Base-by-base conservation (phyloP, 345 rosid genomes). In the Trapa bicornis region DNA sequence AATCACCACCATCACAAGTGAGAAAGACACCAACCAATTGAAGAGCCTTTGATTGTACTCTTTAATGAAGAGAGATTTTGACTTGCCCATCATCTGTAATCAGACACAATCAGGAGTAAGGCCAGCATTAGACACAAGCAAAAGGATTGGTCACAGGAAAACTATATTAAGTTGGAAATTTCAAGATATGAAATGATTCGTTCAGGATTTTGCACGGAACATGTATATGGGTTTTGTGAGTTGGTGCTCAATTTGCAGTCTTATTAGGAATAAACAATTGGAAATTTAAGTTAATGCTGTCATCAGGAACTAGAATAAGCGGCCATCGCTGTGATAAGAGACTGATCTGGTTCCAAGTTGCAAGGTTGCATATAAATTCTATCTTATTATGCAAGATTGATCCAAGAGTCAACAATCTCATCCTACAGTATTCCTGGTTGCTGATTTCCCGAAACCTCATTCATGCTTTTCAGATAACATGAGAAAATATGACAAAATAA, bases 11-110 rank as follows among this genome's bases (percentile, higher is more conserved):
- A 91, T 89, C 53, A 86, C 91, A 12, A 95, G 96, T 47, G 99
- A 80, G 85, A 91, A 95, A 32, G 81, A 83, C 79, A 95, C 99
- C 78, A 95, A 76, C 99, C 99, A 95, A 77, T 91, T 95, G 87
- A 95, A 95, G 65, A 95, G 86, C 67, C 96, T 78, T 57, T 91
- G 92, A 81, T 95, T 95, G 75, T 95, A 95, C 56, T 95, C 99
- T 81, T 91, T 91, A 80, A 95, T 91, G 74, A 95, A 95, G 68
- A 82, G 71, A 64, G 87, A 71, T 69, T 83, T 86, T 43, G 99
- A 72, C 77, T 85, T 95, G 47, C 82, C 93, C 89, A 95, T 22
- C 97, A 91, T 91, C 99, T 95, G 87, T 78, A 70, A 35, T 47
- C 58, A 50, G 67, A 47, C 13, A 29, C 57, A 56, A 37, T 41